These are phyloP conservation scores for Entomortierella chlamydospora DNA, from an alignment of 192 early-diverging fungal genomes.

Conservation along the genomic window DNA sequence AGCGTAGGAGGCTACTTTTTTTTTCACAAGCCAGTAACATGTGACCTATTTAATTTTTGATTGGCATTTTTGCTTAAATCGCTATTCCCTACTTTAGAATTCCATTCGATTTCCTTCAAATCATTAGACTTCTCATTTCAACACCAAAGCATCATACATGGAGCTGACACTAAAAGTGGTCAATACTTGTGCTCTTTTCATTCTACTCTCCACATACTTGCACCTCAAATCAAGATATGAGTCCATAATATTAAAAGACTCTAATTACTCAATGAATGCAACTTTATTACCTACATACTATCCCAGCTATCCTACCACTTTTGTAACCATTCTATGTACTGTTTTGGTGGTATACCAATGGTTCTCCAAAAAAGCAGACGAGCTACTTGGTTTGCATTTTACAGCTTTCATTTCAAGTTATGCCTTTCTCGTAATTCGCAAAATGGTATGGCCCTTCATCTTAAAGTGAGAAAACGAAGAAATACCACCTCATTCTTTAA, in stretches of 20 bases:
- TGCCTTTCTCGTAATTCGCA: not conserved
- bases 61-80: no score
- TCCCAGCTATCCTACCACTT: not conserved
- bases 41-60: no score
- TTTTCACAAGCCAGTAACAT: no score
- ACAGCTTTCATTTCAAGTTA: not conserved
- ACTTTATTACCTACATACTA: not conserved
- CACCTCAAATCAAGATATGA: not conserved
- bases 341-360: not conserved
- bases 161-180: not conserved
- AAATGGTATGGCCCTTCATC: not conserved
- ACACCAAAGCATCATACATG: not conserved
- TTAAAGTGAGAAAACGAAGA: not conserved
- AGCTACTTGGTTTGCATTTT: not conserved
- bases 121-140: no score
- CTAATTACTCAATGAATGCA: not conserved
- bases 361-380: not conserved
- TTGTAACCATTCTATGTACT: not conserved
- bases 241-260: not conserved
- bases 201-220: not conserved
- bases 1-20: no score
- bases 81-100: no score
- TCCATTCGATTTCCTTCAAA: no score
- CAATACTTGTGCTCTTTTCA: not conserved
- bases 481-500: not conserved